phyloP scores from a whole-genome alignment of 139 green algal species.

The Haematococcus sp. region DNA sequence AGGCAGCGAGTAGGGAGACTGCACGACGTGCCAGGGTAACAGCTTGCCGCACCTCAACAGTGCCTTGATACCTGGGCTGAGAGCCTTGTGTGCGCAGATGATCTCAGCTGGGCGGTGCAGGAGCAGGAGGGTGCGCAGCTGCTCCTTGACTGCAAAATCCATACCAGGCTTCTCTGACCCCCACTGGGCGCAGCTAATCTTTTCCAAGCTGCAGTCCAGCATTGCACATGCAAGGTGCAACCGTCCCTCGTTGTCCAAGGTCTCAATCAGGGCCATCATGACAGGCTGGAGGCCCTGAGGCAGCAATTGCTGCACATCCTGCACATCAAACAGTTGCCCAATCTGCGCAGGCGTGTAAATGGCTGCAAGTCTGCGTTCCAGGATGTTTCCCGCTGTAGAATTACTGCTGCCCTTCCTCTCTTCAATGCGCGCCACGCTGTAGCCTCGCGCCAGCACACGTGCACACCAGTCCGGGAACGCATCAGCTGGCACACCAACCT shows the following conservation, averaged over 20 bases:
- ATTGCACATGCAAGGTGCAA: conserved; percentile 1
- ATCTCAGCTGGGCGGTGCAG: background rate
- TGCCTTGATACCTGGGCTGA: too few species aligned
- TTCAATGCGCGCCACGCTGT: background rate
- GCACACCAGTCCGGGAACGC: background rate
- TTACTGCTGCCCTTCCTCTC: background rate
- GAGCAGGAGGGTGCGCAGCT: background rate
- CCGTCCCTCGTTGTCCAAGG: background rate
- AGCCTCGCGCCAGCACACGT: background rate
- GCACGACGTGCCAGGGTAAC: too few species aligned
- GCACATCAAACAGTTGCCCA: background rate
- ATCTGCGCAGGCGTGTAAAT: conserved; percentile 57
- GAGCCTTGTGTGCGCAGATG: too few species aligned
- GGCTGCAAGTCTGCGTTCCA: conserved; percentile 42
- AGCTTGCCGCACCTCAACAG: too few species aligned
- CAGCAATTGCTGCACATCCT: background rate
- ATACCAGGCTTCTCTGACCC: background rate
- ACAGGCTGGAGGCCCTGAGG: background rate
- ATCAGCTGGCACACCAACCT: background rate
- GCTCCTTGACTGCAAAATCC: background rate
- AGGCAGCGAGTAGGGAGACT: too few species aligned
- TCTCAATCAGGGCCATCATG: background rate
- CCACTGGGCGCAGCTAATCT: too few species aligned
- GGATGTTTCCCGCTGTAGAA: conserved; percentile 25
- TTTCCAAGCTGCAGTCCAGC: too few species aligned